These are phyloP conservation scores for Xylona heveae DNA, from an alignment of 495 filamentous ascomycete species.

Conservation along the genomic window DNA sequence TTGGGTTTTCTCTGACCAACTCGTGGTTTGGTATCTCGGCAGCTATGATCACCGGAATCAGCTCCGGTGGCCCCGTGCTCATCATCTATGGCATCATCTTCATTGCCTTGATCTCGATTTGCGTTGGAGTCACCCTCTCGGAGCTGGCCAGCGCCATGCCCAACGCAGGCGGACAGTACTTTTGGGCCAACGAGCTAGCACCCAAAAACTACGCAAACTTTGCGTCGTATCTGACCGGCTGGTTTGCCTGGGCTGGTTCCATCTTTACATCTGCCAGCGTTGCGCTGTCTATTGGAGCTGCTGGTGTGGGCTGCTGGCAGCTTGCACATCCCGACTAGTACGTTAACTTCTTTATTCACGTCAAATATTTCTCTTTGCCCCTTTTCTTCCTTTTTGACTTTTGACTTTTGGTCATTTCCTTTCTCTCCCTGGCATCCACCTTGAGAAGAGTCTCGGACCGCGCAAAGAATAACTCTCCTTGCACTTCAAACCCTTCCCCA, in stretches of 20 bases:
- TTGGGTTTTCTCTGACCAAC: conserved; percentile 41
- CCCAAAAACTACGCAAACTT: conserved; percentile 28
- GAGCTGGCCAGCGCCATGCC: conserved; percentile 37
- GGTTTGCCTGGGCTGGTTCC: conserved; percentile 33
- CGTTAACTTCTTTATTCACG: too few species aligned
- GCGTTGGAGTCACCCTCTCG: conserved; percentile 30
- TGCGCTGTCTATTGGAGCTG: conserved; percentile 28
- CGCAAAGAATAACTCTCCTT: too few species aligned
- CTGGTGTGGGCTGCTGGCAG: conserved; percentile 33
- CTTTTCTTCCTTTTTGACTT: too few species aligned
- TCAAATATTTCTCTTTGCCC: too few species aligned
- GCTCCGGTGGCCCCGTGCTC: conserved; percentile 34
- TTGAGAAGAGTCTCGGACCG: too few species aligned
- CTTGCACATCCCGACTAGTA: conserved; percentile 35
- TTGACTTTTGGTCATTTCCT: too few species aligned
- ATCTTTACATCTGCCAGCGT: conserved; percentile 37
- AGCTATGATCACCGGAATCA: conserved; percentile 36
- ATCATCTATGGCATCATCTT: conserved; percentile 39
- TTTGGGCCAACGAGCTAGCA: conserved; percentile 37
- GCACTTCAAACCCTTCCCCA: too few species aligned
- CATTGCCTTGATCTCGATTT: conserved; percentile 29
- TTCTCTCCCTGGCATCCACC: too few species aligned
- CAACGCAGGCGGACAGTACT: conserved; percentile 43
- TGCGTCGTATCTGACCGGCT: conserved; percentile 32
- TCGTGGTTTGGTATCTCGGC: conserved; percentile 42